These are phyloP conservation scores for Tetrapisispora nanseiensis DNA, from an alignment of 805 yeast species.

Conservation along the genomic window DNA sequence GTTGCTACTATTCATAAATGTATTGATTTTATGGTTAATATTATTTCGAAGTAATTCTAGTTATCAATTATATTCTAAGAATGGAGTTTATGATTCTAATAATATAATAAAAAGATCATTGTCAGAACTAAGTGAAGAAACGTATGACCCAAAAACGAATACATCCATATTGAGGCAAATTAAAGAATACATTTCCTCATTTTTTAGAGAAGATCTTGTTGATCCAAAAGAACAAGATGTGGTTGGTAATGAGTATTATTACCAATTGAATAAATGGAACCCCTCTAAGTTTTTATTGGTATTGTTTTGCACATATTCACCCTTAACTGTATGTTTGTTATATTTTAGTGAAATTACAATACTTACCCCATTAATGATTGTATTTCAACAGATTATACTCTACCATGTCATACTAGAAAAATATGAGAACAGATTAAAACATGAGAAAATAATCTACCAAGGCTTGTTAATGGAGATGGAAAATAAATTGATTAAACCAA, in stretches of 20 bases:
- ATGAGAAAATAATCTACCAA: constrained; percentile 48
- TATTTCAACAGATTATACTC: constrained; percentile 31
- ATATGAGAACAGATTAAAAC: constrained; percentile 42
- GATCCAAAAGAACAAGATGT: too few relatives aligned
- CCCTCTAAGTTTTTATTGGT: constrained; percentile 50
- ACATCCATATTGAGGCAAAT: constrained; percentile 19
- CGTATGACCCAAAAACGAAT: constrained; percentile 13
- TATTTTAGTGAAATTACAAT: constrained; percentile 32
- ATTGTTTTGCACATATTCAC: constrained; percentile 48
- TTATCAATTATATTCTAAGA: constrained; percentile 18
- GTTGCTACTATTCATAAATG: constrained; percentile 10
- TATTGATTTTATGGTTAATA: constrained; percentile 12
- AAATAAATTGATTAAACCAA: constrained; percentile 52
- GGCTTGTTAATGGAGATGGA: constrained; percentile 58
- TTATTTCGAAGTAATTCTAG: constrained; percentile 13
- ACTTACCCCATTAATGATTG: constrained; percentile 29
- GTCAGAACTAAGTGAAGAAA: constrained; percentile 13
- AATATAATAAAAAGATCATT: not conserved
- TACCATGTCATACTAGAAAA: constrained; percentile 33
- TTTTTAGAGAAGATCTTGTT: constrained; percentile 3
- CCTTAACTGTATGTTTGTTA: constrained; percentile 41
- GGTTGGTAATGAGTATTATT: constrained; percentile 30
- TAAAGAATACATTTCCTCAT: constrained; percentile 9
- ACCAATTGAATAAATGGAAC: constrained; percentile 56
- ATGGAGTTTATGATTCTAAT: constrained; percentile 5